Percentiles rank a stretch among this genome's conserved stretches.
These are phyloP conservation scores for Kuraishia borneana DNA, from an alignment of 805 yeast species.

Conservation along the genomic window DNA sequence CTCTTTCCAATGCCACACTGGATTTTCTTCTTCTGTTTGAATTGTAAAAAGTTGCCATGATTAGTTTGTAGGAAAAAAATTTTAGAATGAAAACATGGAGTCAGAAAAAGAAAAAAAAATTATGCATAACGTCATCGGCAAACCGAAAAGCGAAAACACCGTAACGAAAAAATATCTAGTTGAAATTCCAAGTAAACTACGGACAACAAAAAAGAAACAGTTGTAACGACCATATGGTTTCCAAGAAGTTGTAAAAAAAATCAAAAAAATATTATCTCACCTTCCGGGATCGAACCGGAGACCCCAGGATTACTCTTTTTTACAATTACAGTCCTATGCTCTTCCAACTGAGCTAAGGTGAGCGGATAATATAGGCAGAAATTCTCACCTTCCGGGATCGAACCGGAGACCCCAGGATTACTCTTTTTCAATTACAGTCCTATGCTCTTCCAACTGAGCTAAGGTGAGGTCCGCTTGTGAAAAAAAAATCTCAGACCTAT, in stretches of 20 bases:
- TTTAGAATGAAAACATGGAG: not conserved
- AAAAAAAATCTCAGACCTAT: too few species aligned
- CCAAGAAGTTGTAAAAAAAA: too few species aligned
- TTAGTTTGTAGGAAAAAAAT: not conserved
- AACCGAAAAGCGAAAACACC: too few species aligned
- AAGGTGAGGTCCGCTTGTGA: not conserved
- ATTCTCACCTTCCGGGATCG: conserved; percentile 1
- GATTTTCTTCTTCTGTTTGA: not conserved
- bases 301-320: not conserved
- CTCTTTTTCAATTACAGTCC: not conserved
- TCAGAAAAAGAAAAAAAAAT: not conserved
- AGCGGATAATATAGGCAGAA: not conserved
- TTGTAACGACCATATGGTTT: too few species aligned
- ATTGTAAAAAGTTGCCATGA: not conserved
- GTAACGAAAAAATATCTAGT: too few species aligned
- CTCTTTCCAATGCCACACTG: not conserved
- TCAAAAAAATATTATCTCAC: too few species aligned
- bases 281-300: conserved; percentile 1
- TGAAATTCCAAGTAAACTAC: too few species aligned
- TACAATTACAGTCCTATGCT: conserved; percentile 1
- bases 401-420: conserved; percentile 1
- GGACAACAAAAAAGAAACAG: too few species aligned
- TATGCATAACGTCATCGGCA: not conserved
- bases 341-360: conserved; percentile 1
- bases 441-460: conserved; percentile 1